phyloP scores from a whole-genome alignment of 2,329 filamentous ascomycete species.

The Xylaria sp. region DNA sequence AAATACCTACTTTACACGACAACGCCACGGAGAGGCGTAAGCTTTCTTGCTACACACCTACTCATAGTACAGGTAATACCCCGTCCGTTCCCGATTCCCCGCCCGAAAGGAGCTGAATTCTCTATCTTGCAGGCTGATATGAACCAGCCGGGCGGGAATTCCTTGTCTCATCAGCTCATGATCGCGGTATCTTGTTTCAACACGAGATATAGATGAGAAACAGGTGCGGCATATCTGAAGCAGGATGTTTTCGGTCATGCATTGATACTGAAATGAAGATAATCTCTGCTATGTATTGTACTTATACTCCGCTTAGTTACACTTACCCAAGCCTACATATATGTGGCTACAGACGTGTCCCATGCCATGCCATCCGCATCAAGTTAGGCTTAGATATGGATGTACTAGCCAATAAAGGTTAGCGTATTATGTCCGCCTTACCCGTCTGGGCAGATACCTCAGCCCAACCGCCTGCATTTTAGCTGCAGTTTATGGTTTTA shows the following conservation, averaged over 20 bases:
- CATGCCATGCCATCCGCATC: background rate
- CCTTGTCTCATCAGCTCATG: background rate
- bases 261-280: slow-evolving; percentile 10
- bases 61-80: too few species aligned
- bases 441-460: slow-evolving; percentile 9
- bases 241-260: background rate
- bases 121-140: background rate
- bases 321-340: background rate
- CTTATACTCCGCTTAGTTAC: background rate
- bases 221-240: background rate
- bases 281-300: background rate
- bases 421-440: background rate
- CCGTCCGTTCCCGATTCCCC: slow-evolving; percentile 8
- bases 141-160: background rate
- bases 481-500: background rate
- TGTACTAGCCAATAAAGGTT: background rate
- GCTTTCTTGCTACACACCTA: background rate
- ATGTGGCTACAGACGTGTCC: too few species aligned
- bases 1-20: background rate
- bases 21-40: background rate
- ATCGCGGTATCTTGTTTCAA: background rate
- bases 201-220: slow-evolving; percentile 6
- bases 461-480: slow-evolving; percentile 25
- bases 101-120: background rate
- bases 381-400: background rate